Evolutionary conservation across 140 eudicot species (phyloP).

Genomic region (Senecio squalidus): DNA sequence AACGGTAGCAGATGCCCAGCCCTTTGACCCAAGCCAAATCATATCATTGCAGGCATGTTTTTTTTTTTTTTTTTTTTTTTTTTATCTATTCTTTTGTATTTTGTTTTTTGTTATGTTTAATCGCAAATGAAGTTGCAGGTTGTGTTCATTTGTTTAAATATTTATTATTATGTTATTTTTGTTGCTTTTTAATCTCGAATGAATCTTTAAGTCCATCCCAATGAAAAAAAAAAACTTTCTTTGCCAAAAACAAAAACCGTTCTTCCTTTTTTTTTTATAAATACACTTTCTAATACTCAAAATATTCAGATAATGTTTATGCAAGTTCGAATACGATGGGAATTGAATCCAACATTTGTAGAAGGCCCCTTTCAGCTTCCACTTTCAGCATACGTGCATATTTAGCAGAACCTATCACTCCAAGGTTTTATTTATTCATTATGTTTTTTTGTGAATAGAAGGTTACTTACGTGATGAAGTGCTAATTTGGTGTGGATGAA

Average conservation of each 20-base stretch:
- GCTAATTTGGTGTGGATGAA: neutral
- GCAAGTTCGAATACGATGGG: slow-evolving; percentile 97
- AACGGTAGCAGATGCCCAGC: slow-evolving; percentile 75
- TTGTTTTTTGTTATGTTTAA: neutral
- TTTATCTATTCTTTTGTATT: neutral
- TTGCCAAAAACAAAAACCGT: too few relatives aligned
- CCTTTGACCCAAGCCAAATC: slow-evolving; percentile 76
- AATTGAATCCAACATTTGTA: slow-evolving; percentile 78
- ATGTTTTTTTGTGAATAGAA: neutral
- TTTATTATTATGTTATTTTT: too few relatives aligned
- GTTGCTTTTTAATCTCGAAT: too few relatives aligned
- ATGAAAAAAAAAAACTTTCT: too few relatives aligned
- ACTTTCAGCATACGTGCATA: slow-evolving; percentile 71
- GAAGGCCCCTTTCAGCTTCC: slow-evolving; percentile 99
- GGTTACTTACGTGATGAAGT: neutral
- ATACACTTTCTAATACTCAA: too few relatives aligned
- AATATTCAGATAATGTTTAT: slow-evolving; percentile 86
- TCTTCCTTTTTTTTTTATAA: too few relatives aligned
- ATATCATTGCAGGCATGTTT: slow-evolving; percentile 76
- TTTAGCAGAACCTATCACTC: slow-evolving; percentile 71
- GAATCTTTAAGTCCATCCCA: too few relatives aligned
- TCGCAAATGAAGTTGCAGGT: too few relatives aligned
- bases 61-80: too few relatives aligned
- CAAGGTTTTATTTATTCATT: slow-evolving; percentile 42
- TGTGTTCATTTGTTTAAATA: too few relatives aligned